Evolutionary conservation across 805 yeast species (phyloP), one percentile per base, ranked within the genome.

Genomic region (Candida saitoana): DNA sequence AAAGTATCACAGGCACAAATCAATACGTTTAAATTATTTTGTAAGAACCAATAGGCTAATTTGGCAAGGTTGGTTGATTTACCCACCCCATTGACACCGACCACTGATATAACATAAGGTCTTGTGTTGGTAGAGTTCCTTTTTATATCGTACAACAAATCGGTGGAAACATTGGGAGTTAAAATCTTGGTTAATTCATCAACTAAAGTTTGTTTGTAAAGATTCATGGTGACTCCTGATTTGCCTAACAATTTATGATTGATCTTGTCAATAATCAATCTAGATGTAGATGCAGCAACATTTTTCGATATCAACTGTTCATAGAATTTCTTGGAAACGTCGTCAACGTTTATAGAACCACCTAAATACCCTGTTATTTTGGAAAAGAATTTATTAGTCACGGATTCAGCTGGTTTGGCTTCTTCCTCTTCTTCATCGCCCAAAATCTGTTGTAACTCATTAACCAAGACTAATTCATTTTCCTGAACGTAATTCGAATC

Each of bases 31-130:
- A 87, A 74, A 56, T 91, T 81, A 62, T 93, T 91, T 57, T 93
- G 97, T 43, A 91, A 66, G 40, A 91, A 73, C 99, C 99, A 91
- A 61, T 87, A 91, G 2, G 96, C 98, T 40, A 91, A 67, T 62
- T 91, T 91, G 18, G 98, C 93, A 47, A 91, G 69, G 56, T 91
- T 93, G 2, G 99, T 91, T 0, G 98, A 91, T 62, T 91, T 91
- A 11, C 99, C 99, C 32, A 91, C 99, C 35, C 99, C 99, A 61
- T 91, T 91, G 16, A 91, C 99, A 33, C 99, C 99, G 18, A 91
- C 98, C 17, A 91, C 91, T 1, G 97, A 89, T 43, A 91, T 87
- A n/a, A 91, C 96, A 51, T 87, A 91, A 2, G 99, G 97, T 6
- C 77, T 60, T 4, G 60, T 57, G 2, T 36, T 36, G 20, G 45